Base-by-base conservation (phyloP, 192 early-diverging fungal genomes). In the Mortierella hygrophila region DNA sequence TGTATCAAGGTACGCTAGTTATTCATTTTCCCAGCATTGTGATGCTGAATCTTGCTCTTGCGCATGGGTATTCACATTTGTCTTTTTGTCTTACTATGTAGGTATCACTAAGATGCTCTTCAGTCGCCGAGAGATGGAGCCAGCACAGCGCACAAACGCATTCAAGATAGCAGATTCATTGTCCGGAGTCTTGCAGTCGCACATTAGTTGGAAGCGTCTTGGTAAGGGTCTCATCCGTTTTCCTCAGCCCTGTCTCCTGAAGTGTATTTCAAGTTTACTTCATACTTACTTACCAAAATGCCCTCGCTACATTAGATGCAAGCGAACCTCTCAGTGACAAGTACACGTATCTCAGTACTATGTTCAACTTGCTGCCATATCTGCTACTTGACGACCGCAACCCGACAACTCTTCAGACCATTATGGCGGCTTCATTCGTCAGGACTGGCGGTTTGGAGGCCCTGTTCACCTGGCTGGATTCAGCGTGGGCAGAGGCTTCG, bases 321-420 rank as follows among this genome's bases (percentile, higher is more conserved):
- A 57, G 72, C 26, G 81, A 46, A 2, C 68, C 83, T n/a, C 37
- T 74, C 29, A 77, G 77, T 35, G 82, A 91, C 69, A 93, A 90
- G 73, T 91, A 92, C 71, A 88, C 85, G 60, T 95, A 95, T 63
- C 83, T 94, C 32, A 89, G 88, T 15, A 81, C 90, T 2, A 93
- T 94, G 87, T 77, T 93, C 37, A 85, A 85, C 18, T 74, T 93
- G 77, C 47, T 91, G 8, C 94, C 94, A 9, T 87, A 92, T 9
- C 75, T 95, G 32, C 87, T 93, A 41, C 63, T 92, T 40, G 93
- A 95, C 73, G 93, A 95, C 42, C 92, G 94, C 44, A 91, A 85
- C 57, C 88, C 88, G 23, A 70, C 91, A 5, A 78, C 79, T 13
- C 87, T 97, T 71, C 93, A 95, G 68, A 95, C 93, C 15, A 90